These are phyloP conservation scores for Xylariaceae sp. DNA, from an alignment of 2,329 filamentous ascomycete species.

Conservation along the genomic window DNA sequence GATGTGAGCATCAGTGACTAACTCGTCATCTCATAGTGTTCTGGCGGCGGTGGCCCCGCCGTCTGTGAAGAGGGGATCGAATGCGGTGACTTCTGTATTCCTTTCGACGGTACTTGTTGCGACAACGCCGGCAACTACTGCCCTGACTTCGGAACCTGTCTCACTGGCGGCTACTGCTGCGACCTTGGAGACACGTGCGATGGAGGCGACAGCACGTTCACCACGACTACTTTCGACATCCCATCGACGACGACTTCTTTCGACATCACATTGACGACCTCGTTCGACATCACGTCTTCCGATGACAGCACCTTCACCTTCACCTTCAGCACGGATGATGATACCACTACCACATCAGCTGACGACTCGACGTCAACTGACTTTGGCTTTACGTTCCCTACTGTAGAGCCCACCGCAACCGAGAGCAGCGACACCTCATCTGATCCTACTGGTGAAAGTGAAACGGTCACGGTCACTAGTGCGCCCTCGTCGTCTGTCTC, in stretches of 20 bases:
- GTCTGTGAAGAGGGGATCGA: not conserved
- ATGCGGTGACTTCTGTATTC: not conserved
- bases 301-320: not conserved
- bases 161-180: conserved; percentile 18
- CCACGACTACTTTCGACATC: conserved; percentile 3
- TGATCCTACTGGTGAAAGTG: conserved; percentile 3
- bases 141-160: conserved; percentile 24
- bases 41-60: conserved; percentile 1
- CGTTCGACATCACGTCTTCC: not conserved
- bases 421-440: not conserved
- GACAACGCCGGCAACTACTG: conserved; percentile 20
- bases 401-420: not conserved
- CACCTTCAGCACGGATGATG: not conserved
- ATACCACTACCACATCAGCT: not conserved
- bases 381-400: not conserved
- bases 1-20: not conserved
- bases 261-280: not conserved
- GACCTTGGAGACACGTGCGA: conserved; percentile 16
- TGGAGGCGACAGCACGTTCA: not conserved
- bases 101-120: conserved; percentile 10
- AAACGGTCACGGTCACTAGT: conserved; percentile 9
- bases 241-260: conserved; percentile 1
- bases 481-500: not conserved
- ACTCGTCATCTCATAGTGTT: conserved; percentile 1
- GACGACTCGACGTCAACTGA: not conserved